A percentile compares a stretch with the other conserved stretches of the same genome.
Conservation (phyloP, 345 rosid genomes). For the Stellera chamaejasme region DNA sequence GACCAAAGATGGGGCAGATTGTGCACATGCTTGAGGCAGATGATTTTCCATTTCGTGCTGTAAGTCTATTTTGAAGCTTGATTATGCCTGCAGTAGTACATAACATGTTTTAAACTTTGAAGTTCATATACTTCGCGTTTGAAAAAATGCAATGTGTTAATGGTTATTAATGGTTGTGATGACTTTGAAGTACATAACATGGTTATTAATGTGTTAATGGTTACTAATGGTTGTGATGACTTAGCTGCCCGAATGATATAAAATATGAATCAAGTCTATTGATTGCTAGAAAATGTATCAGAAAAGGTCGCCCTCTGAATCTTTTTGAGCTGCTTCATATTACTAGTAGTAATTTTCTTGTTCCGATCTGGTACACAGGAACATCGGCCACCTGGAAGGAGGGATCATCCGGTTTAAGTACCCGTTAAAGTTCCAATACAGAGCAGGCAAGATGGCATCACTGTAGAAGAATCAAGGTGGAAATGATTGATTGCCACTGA, state of each 20-base stretch:
- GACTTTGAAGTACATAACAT: no score
- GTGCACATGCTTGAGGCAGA: conserved; percentile 97
- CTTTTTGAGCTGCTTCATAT: neutral
- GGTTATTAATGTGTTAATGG: no score
- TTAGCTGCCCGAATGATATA: no score
- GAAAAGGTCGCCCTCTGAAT: no score
- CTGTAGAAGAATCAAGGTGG: conserved; percentile 22
- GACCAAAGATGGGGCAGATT: conserved; percentile 98
- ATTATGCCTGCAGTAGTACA: neutral
- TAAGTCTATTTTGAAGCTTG: conserved; percentile 23
- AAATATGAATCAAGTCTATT: no score
- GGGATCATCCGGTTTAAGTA: conserved; percentile 18
- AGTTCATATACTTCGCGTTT: neutral
- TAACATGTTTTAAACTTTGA: no score
- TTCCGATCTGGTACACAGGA: conserved; percentile 28
- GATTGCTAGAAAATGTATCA: neutral
- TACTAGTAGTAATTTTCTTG: neutral
- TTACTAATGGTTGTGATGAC: no score
- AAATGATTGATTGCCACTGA: conserved; percentile 16
- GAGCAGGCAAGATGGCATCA: conserved; percentile 8
- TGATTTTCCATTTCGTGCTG: conserved; percentile 78
- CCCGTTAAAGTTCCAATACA: conserved; percentile 15
- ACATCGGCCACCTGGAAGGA: conserved; percentile 29
- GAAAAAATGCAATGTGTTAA: no score
- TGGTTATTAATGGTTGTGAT: no score